Evolutionary conservation across 192 early-diverging fungal genomes (phyloP).

Genomic region (Chytriomyces confervae): DNA sequence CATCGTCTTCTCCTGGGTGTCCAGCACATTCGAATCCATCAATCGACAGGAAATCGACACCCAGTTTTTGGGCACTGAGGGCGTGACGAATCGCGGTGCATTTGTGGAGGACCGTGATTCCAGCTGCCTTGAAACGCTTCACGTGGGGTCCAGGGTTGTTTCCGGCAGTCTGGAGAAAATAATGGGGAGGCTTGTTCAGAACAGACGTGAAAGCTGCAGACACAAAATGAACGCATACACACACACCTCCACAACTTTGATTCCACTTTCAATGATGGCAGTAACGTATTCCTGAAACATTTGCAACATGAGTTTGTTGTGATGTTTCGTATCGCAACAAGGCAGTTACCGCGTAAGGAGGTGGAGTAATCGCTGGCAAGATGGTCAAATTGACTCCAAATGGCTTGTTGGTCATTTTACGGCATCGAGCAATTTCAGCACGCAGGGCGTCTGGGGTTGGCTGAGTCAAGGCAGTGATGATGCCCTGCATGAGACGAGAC

Average conservation of each 20-base stretch:
- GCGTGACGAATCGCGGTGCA: conserved; percentile 81
- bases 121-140: conserved; percentile 74
- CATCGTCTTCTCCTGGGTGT: conserved; percentile 84
- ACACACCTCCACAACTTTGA: conserved; percentile 74
- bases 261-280: conserved; percentile 76
- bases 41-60: conserved; percentile 76
- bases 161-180: conserved; percentile 65
- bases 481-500: conserved; percentile 39
- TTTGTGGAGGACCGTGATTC: conserved; percentile 76
- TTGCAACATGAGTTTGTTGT: background rate
- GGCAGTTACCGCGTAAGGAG: conserved; percentile 68
- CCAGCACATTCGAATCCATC: conserved; percentile 88
- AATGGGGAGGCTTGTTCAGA: background rate
- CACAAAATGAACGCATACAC: background rate
- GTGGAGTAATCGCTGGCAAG: conserved; percentile 79
- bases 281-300: conserved; percentile 60
- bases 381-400: conserved; percentile 85
- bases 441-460: conserved; percentile 79
- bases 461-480: conserved; percentile 78
- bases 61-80: conserved; percentile 54
- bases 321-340: background rate
- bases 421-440: conserved; percentile 73
- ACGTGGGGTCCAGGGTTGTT: conserved; percentile 80
- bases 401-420: conserved; percentile 76
- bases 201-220: background rate